phyloP scores from a whole-genome alignment of 2,329 filamentous ascomycete genomes.

The Cercospora zeae-maydis region DNA sequence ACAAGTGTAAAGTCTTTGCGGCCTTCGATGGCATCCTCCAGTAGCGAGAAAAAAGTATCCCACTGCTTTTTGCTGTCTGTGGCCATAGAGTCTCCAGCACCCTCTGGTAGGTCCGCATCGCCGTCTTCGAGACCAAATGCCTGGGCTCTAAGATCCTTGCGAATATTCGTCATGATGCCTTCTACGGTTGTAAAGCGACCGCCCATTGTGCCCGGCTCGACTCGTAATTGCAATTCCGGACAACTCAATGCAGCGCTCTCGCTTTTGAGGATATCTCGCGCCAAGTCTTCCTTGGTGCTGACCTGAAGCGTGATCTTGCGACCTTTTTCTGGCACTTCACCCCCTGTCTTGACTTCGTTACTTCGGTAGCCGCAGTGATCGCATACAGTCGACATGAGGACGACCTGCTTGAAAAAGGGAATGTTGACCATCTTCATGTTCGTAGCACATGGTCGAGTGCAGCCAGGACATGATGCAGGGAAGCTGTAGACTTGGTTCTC shows the following conservation, averaged over 20 bases:
- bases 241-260: conserved; percentile 86
- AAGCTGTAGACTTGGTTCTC: conserved; percentile 92
- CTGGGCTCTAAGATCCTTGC: conserved; percentile 79
- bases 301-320: conserved; percentile 78
- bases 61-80: conserved; percentile 65
- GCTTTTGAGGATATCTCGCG: conserved; percentile 91
- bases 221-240: conserved; percentile 78
- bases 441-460: conserved; percentile 77
- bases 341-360: conserved; percentile 97
- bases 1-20: conserved; percentile 77
- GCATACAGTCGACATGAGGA: conserved; percentile 92
- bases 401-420: conserved; percentile 94
- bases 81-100: conserved; percentile 70
- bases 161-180: conserved; percentile 86
- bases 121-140: conserved; percentile 74
- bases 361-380: conserved; percentile 84
- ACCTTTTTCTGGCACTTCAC: conserved; percentile 81
- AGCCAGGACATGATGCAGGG: conserved; percentile 87
- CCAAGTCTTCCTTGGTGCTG: conserved; percentile 67
- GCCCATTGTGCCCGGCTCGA: conserved; percentile 90
- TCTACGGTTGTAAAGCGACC: conserved; percentile 97
- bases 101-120: conserved; percentile 36
- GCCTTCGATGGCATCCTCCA: conserved; percentile 76
- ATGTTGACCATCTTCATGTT: conserved; percentile 99
- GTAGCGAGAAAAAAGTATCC: conserved; percentile 72